Evolutionary conservation across 768 basidiomycete species (phyloP), one percentile per base, ranked within the genome.

Genomic region (Calocybe indica): DNA sequence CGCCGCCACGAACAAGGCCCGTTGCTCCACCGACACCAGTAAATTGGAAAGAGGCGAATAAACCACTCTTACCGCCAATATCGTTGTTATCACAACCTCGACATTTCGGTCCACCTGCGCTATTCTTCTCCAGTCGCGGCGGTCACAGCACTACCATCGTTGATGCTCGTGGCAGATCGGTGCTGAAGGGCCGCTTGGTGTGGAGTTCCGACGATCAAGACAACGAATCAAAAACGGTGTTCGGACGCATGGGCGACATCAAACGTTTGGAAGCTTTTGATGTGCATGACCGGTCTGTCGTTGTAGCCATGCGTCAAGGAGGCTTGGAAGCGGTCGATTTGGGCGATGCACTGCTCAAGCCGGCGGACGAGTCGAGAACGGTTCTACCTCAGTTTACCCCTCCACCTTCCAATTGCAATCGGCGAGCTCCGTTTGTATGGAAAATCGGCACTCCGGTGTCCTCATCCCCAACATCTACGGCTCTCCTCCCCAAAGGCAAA

Each of bases 91-190:
- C 81, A 10, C 90, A 92, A 55, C 85, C 90, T 7, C 76, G 73
- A 35, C 88, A 89, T 60, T 92, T 89, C 56, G 90, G 90, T 0
- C 90, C 90, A 15, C 90, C 90, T 5, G 86, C 90, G 1, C 63
- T 92, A 12, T 92, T 92, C 67, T 92, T 78, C 62, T 90, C 89
- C 7, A 86, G 88, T 7, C 82, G 90, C n/a, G 90, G 90, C 14
- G 90, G 90, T 1, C 88, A 91, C 57, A 92, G 89, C 56, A 92
- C 90, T 0, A 74, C 86, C 5, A 88, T 92, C 45, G 90, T 92
- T 12, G 90, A 92, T 59, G 79, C 83, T n/a, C 79, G 88, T 13
- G 90, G 90, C 37, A 70, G 88, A 46, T 88, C 90, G 9, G 90
- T 92, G 7, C 74, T 92, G 8, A 87, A 91, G 54, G 83, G 84